phyloP scores from a whole-genome alignment of 306 rosid genomes.

The Alnus glutinosa region DNA sequence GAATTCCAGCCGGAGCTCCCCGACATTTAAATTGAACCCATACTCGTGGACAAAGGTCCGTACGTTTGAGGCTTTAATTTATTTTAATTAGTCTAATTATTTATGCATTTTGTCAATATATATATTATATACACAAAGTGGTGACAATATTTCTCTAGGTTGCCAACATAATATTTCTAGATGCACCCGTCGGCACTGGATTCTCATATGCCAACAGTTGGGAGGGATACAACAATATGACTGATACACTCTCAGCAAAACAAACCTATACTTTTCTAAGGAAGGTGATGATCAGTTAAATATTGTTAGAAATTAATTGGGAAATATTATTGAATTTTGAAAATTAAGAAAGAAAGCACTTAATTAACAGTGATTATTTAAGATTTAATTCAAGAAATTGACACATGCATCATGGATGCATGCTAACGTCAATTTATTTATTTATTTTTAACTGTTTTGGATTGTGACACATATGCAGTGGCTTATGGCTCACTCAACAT shows the following conservation, averaged over 20 bases:
- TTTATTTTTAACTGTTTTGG: background rate
- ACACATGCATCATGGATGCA: background rate
- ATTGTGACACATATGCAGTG: slow-evolving; percentile 37
- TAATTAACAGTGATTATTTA: background rate
- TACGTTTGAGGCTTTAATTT: background rate
- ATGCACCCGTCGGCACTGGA: slow-evolving; percentile 50
- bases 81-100: background rate
- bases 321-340: too few relatives aligned
- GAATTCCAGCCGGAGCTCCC: slow-evolving; percentile 25
- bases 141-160: background rate
- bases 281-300: slow-evolving; percentile 26
- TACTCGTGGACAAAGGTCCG: slow-evolving; percentile 49
- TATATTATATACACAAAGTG: background rate
- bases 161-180: slow-evolving; percentile 46
- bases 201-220: slow-evolving; percentile 39
- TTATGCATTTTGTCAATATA: background rate
- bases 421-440: background rate
- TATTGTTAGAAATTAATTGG: background rate
- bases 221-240: slow-evolving; percentile 16
- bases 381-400: background rate
- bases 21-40: slow-evolving; percentile 42
- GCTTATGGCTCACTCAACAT: slow-evolving; percentile 48
- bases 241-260: slow-evolving; percentile 26
- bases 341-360: background rate
- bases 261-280: slow-evolving; percentile 37